These are phyloP conservation scores for Fragaria vesca DNA, from an alignment of 306 rosid species.

Conservation along the genomic window DNA sequence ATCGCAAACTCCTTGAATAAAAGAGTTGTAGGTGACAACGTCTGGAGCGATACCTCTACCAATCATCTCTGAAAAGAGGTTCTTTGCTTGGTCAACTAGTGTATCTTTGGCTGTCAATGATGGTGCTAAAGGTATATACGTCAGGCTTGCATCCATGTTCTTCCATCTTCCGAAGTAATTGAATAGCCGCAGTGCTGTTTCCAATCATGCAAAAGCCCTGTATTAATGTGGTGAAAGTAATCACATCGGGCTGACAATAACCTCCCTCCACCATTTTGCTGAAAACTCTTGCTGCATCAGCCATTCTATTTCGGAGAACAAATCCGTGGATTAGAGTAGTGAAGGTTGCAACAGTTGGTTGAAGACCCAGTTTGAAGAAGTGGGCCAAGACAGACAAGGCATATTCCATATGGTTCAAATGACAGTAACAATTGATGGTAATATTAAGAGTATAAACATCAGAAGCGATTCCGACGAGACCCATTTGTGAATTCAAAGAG, in stretches of 20 bases:
- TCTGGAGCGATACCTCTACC: no score
- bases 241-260: neutral
- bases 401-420: neutral
- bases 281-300: neutral
- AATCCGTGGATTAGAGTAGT: slow-evolving; percentile 34
- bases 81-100: neutral
- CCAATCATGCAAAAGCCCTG: neutral
- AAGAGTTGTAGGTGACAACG: neutral
- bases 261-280: slow-evolving; percentile 14
- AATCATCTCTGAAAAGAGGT: no score
- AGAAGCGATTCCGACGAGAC: neutral
- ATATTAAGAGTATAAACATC: slow-evolving; percentile 33
- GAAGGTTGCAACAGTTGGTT: slow-evolving; percentile 13
- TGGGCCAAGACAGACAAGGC: slow-evolving; percentile 27
- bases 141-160: neutral
- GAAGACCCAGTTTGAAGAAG: slow-evolving; percentile 24
- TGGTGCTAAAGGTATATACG: neutral
- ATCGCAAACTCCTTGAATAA: neutral
- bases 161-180: neutral
- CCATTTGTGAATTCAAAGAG: slow-evolving; percentile 22
- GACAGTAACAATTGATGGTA: slow-evolving; percentile 37
- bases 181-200: neutral
- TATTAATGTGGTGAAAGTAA: slow-evolving; percentile 25
- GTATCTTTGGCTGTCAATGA: neutral
- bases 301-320: slow-evolving; percentile 18